A percentile compares a stretch with the other conserved stretches of the same genome.
phyloP scores from a whole-genome alignment of 257 asterid species.

The Gardenia jasminoides region DNA sequence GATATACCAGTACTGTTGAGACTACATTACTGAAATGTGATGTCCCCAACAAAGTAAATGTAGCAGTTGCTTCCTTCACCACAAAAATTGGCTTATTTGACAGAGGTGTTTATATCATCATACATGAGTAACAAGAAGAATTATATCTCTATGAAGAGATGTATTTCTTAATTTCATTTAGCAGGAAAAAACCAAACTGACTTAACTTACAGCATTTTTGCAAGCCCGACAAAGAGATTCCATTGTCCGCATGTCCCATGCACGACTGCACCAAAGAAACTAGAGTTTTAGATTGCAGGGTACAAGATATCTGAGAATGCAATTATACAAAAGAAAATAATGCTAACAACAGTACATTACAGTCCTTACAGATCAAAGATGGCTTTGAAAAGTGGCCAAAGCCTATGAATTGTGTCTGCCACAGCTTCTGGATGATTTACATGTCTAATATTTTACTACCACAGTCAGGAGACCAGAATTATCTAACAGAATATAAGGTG shows the following conservation, averaged over 20 bases:
- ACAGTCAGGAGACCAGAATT: constrained; percentile 23
- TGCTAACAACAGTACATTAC: constrained; percentile 12
- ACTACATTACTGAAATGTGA: not conserved
- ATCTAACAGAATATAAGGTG: constrained; percentile 10
- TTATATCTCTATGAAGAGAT: not conserved
- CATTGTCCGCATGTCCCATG: constrained; percentile 99
- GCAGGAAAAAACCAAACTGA: constrained; percentile 4
- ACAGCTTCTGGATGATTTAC: constrained; percentile 98
- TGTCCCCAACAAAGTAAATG: not conserved
- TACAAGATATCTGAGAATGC: not conserved
- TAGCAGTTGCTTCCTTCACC: not conserved
- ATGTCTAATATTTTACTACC: constrained; percentile 50
- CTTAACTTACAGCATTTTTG: constrained; percentile 86
- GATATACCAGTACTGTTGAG: not conserved
- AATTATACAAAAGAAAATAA: not conserved
- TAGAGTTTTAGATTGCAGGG: constrained; percentile 9
- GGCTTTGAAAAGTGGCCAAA: constrained; percentile 96
- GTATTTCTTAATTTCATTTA: not conserved
- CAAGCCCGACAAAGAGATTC: constrained; percentile 99
- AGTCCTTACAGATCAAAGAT: constrained; percentile 83
- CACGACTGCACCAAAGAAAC: constrained; percentile 53
- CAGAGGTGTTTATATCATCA: not conserved
- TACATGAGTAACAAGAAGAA: not conserved
- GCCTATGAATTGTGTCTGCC: constrained; percentile 92
- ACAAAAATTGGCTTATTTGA: not conserved